These are phyloP conservation scores for Apiospora arundinis DNA, from an alignment of 2,329 filamentous ascomycete species.

Conservation along the genomic window DNA sequence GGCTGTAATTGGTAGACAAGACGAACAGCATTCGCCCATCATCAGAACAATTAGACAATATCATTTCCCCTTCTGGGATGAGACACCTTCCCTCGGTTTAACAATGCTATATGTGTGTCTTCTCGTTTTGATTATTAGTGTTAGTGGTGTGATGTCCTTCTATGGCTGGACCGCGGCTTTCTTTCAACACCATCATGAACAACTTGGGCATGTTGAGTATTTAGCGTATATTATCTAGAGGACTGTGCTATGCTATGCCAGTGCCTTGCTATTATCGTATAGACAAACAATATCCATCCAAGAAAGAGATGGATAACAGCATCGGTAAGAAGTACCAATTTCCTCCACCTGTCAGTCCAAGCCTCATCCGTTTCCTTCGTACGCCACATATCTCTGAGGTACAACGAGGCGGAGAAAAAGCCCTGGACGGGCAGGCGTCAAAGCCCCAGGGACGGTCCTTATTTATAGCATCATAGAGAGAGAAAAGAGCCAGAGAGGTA, in stretches of 20 bases:
- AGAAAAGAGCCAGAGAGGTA: neutral
- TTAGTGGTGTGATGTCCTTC: neutral
- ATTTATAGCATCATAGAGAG: neutral
- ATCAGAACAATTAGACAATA: slow-evolving; percentile 11
- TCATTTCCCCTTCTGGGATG: neutral
- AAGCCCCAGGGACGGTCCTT: neutral
- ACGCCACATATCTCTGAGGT: no score
- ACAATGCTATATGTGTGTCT: neutral
- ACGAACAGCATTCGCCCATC: neutral
- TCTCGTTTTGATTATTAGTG: neutral
- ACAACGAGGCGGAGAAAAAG: neutral
- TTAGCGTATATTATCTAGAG: slow-evolving; percentile 9
- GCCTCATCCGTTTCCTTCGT: neutral
- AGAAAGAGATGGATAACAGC: neutral
- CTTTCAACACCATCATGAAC: neutral
- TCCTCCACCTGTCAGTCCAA: neutral
- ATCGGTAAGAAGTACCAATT: neutral
- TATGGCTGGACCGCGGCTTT: neutral
- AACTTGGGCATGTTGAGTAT: neutral
- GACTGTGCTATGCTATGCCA: slow-evolving; percentile 10
- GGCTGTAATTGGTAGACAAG: neutral
- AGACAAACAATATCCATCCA: slow-evolving; percentile 4
- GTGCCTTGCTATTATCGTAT: neutral
- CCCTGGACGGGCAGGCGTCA: neutral
- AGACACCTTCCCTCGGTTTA: neutral